Evolutionary conservation across 148 eudicot genomes (phyloP).

Genomic region (Cornus kousa): DNA sequence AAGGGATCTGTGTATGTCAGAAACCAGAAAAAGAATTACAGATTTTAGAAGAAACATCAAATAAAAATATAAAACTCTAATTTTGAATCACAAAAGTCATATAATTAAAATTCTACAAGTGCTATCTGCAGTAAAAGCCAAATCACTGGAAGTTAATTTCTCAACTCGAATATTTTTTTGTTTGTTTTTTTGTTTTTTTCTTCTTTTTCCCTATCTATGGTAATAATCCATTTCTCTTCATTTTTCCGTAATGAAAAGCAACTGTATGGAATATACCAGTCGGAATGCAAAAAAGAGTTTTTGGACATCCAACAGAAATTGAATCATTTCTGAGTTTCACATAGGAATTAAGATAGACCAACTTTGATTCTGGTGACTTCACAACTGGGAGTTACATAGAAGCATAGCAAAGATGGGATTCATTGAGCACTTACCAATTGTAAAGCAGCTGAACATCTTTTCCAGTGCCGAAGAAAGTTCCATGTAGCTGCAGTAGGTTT

Average conservation of each 20-base stretch:
- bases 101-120: background rate
- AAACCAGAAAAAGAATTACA: background rate
- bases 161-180: background rate
- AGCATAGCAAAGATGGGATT: background rate
- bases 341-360: background rate
- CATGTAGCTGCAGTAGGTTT: conserved; percentile 36
- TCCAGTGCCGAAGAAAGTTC: conserved; percentile 57
- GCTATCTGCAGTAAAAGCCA: background rate
- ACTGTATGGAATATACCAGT: background rate
- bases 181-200: too few relatives aligned
- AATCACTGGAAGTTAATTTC: background rate
- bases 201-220: background rate
- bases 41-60: background rate
- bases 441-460: conserved; percentile 72
- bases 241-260: background rate
- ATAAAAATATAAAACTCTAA: background rate
- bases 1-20: background rate
- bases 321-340: background rate
- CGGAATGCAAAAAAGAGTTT: background rate
- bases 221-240: background rate
- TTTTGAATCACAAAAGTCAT: background rate
- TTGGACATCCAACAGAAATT: background rate
- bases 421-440: conserved; percentile 36
- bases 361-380: background rate
- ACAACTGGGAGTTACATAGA: background rate